Conservation (phyloP, 208 protist species). For the Trypanosoma melophagium region DNA sequence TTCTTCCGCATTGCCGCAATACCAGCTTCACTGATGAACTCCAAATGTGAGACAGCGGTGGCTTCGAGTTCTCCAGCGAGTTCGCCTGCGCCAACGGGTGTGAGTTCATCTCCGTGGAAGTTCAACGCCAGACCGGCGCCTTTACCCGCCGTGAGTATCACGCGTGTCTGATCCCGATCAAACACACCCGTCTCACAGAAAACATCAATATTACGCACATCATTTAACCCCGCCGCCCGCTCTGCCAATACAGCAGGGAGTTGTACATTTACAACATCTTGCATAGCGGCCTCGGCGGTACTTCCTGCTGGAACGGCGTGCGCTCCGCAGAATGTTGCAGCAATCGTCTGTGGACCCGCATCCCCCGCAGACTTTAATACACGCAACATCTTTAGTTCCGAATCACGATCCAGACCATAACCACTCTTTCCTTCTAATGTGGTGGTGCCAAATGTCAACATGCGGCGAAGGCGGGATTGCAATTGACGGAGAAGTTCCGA, state of each 20-base stretch:
- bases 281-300: conserved; percentile 42
- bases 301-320: conserved; percentile 69
- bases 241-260: conserved; percentile 52
- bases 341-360: conserved; percentile 45
- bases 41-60: conserved; percentile 69
- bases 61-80: conserved; percentile 63
- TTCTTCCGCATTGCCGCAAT: conserved; percentile 62
- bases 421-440: conserved; percentile 82
- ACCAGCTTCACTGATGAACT: conserved; percentile 62
- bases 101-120: conserved; percentile 86
- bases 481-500: conserved; percentile 39
- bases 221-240: conserved; percentile 32
- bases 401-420: conserved; percentile 82
- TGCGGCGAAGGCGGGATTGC: conserved; percentile 45
- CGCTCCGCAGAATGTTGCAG: conserved; percentile 72
- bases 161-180: conserved; percentile 39
- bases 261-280: conserved; percentile 60
- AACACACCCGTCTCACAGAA: conserved; percentile 82
- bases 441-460: conserved; percentile 76
- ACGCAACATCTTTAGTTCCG: conserved; percentile 88
- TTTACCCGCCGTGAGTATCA: conserved; percentile 69
- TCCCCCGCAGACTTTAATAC: conserved; percentile 48
- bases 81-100: conserved; percentile 52
- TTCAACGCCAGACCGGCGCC: conserved; percentile 57
- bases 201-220: conserved; percentile 66